Percentiles rank a stretch among this genome's conserved stretches.
phyloP scores from a whole-genome alignment of 768 basidiomycete genomes.

The Collybia nuda region DNA sequence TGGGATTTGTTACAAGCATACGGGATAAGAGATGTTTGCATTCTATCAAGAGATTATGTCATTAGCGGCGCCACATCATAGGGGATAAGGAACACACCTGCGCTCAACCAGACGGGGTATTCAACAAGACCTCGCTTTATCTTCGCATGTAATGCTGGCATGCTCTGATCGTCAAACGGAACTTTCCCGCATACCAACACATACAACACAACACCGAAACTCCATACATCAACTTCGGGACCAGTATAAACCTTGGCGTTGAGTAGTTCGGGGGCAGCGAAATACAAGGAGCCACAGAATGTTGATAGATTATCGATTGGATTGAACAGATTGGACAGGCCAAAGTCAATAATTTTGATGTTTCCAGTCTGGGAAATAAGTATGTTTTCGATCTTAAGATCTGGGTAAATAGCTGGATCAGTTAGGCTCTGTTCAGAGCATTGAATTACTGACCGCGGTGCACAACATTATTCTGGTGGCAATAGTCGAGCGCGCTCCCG shows the following conservation, averaged over 20 bases:
- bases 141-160: slow-evolving; percentile 98
- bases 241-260: slow-evolving; percentile 97
- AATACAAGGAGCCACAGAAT: slow-evolving; percentile 97
- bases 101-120: slow-evolving; percentile 95
- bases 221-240: slow-evolving; percentile 99
- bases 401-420: slow-evolving; percentile 26
- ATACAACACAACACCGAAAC: slow-evolving; percentile 97
- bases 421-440: background rate
- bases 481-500: slow-evolving; percentile 93
- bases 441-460: slow-evolving; percentile 69
- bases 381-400: slow-evolving; percentile 99
- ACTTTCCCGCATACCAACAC: slow-evolving; percentile 98
- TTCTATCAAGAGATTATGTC: slow-evolving; percentile 50
- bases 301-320: slow-evolving; percentile 82
- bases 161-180: slow-evolving; percentile 98
- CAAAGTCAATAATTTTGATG: slow-evolving; percentile 99
- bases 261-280: slow-evolving; percentile 95
- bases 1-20: slow-evolving; percentile 96
- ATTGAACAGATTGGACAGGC: slow-evolving; percentile 93
- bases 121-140: slow-evolving; percentile 97
- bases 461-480: slow-evolving; percentile 96
- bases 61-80: background rate
- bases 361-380: slow-evolving; percentile 98
- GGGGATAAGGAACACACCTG: slow-evolving; percentile 53
- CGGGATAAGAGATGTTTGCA: slow-evolving; percentile 92